Conservation (phyloP, 2,329 filamentous ascomycete genomes). For the Hymenoscyphus infarciens region DNA sequence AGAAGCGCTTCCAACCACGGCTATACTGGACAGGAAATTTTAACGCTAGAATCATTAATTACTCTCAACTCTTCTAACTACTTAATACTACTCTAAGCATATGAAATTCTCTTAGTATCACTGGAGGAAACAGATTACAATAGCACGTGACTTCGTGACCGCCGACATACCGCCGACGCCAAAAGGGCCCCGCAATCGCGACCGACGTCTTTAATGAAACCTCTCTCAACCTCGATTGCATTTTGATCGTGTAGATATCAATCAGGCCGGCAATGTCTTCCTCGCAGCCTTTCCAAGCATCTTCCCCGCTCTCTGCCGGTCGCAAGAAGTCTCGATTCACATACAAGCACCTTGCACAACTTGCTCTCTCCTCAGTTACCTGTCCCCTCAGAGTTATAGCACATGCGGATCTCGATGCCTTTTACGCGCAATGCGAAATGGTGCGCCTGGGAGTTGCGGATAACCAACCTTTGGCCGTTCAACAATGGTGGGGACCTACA, state of each 20-base stretch:
- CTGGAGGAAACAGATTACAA: too few relatives aligned
- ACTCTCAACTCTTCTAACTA: too few relatives aligned
- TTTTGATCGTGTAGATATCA: background rate
- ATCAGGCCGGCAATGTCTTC: conserved; percentile 41
- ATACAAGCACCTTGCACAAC: conserved; percentile 74
- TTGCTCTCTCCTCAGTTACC: conserved; percentile 65
- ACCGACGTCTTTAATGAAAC: background rate
- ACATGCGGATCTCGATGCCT: conserved; percentile 94
- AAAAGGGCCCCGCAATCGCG: background rate
- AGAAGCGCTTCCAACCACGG: background rate
- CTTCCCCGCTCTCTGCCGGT: conserved; percentile 41
- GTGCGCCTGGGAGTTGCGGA: conserved; percentile 72
- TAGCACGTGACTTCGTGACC: background rate
- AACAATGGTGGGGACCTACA: conserved; percentile 68
- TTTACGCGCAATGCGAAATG: conserved; percentile 96
- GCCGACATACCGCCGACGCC: background rate
- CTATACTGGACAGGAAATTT: background rate
- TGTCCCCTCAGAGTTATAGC: conserved; percentile 83
- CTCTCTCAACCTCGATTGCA: background rate
- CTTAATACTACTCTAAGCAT: too few relatives aligned
- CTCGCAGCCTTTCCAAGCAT: conserved; percentile 44
- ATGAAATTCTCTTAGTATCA: too few relatives aligned
- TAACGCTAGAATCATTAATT: too few relatives aligned
- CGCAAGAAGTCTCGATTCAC: conserved; percentile 68
- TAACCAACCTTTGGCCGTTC: conserved; percentile 81